Evolutionary conservation across 768 basidiomycete species (phyloP), one percentile per base, ranked within the genome.

Genomic region (Serendipita vermifera): DNA sequence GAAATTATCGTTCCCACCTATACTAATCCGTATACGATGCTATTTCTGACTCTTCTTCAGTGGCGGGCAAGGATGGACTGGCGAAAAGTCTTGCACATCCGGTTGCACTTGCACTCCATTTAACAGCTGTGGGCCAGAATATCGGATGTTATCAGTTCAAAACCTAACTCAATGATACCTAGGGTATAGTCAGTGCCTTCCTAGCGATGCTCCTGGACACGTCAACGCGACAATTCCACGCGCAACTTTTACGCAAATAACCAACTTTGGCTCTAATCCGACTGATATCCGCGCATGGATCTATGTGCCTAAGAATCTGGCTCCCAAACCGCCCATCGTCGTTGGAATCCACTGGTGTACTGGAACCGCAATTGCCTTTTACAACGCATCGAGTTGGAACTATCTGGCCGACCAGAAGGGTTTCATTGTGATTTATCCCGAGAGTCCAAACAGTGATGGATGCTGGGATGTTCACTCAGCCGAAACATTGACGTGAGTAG

Each of bases 281-380:
- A 78, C 72, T 43, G 70, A 72, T 62, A 75, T 79, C 38, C 65
- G 68, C 35, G 73, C 77, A 68, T 79, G 64, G 64, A 64, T 73
- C 14, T 76, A 76, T 66, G 13, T 57, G 0, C 13, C 26, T 29
- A 24, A 17, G 9, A 41, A 6, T 7, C 39, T 41, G 15, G 66
- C 62, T 2, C 39, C 68, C 33, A 67, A 67, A 6, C 75, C 76
- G 2, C 69, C 76, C 7, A 66, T 79, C 35, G 73, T 79, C 53
- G 72, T 79, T 53, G 65, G 65, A 64, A 65, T 62, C 65, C 61
- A 81, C 69, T 73, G 73, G 58, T 80, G 79, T 66, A 63, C 67
- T 5, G 79, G 75, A 26, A 72, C 75, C 0, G 79, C 75, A 0
- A 73, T 75, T 58, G 75, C 71, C 0, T 79, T 74, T 65, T 80